Conservation (phyloP, 352 stramenopile species). For the Phytophthora ramorum region DNA sequence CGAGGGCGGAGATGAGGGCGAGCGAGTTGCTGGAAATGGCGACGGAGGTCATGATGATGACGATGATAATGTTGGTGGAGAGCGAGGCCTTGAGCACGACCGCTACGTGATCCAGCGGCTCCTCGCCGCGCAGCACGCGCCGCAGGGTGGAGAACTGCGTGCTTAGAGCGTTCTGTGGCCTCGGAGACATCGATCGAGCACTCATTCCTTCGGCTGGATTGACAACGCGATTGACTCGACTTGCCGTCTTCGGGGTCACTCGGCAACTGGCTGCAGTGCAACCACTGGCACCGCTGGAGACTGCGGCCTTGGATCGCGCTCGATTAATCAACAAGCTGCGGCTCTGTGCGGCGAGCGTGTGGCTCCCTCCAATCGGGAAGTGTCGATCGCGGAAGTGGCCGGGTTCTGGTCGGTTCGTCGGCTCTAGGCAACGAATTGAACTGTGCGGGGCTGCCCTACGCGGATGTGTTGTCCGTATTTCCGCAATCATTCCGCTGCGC, state of each 20-base stretch:
- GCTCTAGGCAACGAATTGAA: conserved; percentile 14
- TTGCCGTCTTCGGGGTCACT: conserved; percentile 10
- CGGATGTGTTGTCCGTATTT: conserved; percentile 25
- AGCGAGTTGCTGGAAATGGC: conserved; percentile 84
- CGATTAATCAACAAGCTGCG: conserved; percentile 15
- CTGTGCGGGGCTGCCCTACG: conserved; percentile 3
- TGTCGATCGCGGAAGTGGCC: conserved; percentile 1
- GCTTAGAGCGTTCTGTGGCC: background rate
- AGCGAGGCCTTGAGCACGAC: conserved; percentile 65
- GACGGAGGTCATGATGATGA: conserved; percentile 76
- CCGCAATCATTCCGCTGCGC: conserved; percentile 22
- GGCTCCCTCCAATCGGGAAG: conserved; percentile 20
- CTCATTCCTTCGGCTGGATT: conserved; percentile 15
- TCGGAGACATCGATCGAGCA: conserved; percentile 16
- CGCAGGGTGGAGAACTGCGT: conserved; percentile 19
- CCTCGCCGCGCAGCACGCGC: conserved; percentile 36
- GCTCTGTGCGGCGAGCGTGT: conserved; percentile 6
- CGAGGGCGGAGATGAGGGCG: conserved; percentile 89
- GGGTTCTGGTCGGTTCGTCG: conserved; percentile 17
- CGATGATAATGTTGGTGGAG: conserved; percentile 68
- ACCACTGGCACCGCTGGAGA: conserved; percentile 11
- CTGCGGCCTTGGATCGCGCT: background rate
- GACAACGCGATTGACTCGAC: background rate
- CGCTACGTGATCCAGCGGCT: conserved; percentile 60
- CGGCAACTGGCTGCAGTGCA: conserved; percentile 1